phyloP scores from a whole-genome alignment of 352 stramenopile species.

The Aphanomyces stellatus region DNA sequence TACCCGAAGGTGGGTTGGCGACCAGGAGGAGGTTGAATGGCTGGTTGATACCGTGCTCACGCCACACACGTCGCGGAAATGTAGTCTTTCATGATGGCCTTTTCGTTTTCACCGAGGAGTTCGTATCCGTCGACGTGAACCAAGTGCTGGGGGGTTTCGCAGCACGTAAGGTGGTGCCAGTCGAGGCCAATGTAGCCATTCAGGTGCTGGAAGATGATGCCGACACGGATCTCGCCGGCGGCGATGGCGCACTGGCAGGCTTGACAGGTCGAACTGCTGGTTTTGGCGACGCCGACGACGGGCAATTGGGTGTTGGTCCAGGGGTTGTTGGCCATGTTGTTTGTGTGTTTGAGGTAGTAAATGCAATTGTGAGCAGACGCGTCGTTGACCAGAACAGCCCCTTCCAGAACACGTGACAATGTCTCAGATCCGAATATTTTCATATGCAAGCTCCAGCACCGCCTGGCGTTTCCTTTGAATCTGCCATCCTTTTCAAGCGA shows the following conservation, averaged over 20 bases:
- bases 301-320: constrained; percentile 1
- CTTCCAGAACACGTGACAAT: too few species aligned
- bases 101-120: background rate
- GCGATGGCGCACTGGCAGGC: background rate
- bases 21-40: too few species aligned
- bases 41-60: too few species aligned
- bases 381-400: too few species aligned
- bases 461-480: too few species aligned
- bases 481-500: too few species aligned
- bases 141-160: constrained; percentile 12
- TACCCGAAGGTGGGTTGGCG: too few species aligned
- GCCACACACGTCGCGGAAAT: too few species aligned
- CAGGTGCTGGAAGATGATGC: constrained; percentile 19
- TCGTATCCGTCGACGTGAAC: constrained; percentile 14
- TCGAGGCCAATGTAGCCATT: constrained; percentile 16
- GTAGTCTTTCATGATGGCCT: background rate
- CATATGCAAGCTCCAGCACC: too few species aligned
- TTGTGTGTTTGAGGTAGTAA: too few species aligned
- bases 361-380: too few species aligned
- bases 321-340: background rate
- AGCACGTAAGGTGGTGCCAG: constrained; percentile 18
- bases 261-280: constrained; percentile 6
- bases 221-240: constrained; percentile 1
- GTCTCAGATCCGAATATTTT: too few species aligned
- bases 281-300: constrained; percentile 13